Evolutionary conservation across 495 filamentous ascomycete species (phyloP).

Genomic region (Penicillium dipodomyicola): DNA sequence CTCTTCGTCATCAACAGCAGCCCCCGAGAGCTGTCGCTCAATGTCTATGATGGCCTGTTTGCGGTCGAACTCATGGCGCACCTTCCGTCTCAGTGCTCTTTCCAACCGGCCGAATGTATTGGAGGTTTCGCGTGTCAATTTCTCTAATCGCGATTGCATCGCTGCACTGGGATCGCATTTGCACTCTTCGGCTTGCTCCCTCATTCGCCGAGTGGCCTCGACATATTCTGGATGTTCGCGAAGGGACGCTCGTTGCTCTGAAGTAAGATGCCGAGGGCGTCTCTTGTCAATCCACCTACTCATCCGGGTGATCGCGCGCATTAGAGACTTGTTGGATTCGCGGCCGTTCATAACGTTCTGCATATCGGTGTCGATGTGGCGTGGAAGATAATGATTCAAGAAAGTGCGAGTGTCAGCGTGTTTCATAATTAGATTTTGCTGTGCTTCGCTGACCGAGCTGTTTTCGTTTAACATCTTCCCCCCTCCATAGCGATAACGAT

Average conservation of each 20-base stretch:
- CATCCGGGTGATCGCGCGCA: constrained; percentile 34
- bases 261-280: constrained; percentile 31
- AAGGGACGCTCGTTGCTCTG: constrained; percentile 27
- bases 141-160: constrained; percentile 10
- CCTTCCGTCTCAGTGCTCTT: constrained; percentile 13
- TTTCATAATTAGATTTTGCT: constrained; percentile 42
- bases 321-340: constrained; percentile 28
- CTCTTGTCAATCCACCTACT: constrained; percentile 36
- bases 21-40: constrained; percentile 23
- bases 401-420: constrained; percentile 31
- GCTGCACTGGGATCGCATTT: constrained; percentile 7
- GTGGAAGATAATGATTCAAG: constrained; percentile 39
- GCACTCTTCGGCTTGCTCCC: constrained; percentile 10
- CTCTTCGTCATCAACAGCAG: constrained; percentile 22
- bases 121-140: constrained; percentile 15
- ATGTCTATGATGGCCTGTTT: constrained; percentile 27
- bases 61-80: constrained; percentile 23
- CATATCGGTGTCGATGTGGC: constrained; percentile 5
- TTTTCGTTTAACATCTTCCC: constrained; percentile 26
- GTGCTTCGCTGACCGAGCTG: constrained; percentile 33
- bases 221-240: constrained; percentile 22
- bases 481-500: constrained; percentile 23
- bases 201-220: constrained; percentile 4
- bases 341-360: constrained; percentile 31
- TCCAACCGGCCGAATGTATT: constrained; percentile 22